A percentile compares a stretch with the other conserved stretches of the same genome.
Conservation (phyloP, 169 alveolate genomes). For the Eimeria nieschulzi region DNA sequence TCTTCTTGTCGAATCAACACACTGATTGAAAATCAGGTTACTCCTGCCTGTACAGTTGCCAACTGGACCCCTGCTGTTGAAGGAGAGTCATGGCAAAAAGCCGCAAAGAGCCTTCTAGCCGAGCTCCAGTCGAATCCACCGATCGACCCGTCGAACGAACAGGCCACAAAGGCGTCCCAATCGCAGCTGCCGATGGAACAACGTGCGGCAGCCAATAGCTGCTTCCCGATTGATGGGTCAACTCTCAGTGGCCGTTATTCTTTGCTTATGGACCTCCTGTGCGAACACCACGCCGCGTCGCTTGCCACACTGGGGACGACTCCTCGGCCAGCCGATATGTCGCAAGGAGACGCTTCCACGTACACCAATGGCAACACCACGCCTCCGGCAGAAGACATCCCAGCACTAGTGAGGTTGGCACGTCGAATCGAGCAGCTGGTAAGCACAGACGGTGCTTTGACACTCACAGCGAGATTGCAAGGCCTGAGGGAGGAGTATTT, state of each 20-base stretch:
- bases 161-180: background rate
- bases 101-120: constrained; percentile 14
- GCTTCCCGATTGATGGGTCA: background rate
- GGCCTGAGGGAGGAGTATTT: constrained; percentile 43
- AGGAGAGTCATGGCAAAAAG: constrained; percentile 20
- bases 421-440: constrained; percentile 46
- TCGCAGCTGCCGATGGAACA: background rate
- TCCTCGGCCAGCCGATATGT: background rate
- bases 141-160: too few relatives aligned
- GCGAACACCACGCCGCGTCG: constrained; percentile 37
- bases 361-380: background rate
- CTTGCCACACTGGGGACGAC: constrained; percentile 20
- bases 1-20: background rate
- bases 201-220: background rate
- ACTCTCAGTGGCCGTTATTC: constrained; percentile 1
- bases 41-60: constrained; percentile 8
- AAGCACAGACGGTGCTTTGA: constrained; percentile 8
- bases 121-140: background rate
- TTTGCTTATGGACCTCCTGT: constrained; percentile 3
- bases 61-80: constrained; percentile 42
- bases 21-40: background rate
- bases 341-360: background rate
- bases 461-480: background rate
- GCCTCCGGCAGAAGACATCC: background rate
- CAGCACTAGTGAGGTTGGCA: background rate